These are phyloP conservation scores for Kondoa malvinella DNA, from an alignment of 768 basidiomycete genomes.

Conservation along the genomic window DNA sequence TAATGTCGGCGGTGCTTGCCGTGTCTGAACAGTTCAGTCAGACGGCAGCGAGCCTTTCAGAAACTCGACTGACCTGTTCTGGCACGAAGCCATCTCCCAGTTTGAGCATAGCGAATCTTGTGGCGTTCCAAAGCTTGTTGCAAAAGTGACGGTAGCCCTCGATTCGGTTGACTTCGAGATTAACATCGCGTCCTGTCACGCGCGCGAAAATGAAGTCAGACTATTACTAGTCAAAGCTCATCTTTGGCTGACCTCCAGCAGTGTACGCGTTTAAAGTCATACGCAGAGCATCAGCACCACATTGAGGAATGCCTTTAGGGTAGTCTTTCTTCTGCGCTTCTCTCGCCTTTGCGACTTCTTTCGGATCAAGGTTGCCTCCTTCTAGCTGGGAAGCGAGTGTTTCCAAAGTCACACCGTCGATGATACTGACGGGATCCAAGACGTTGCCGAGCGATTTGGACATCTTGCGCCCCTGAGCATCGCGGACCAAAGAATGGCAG, in stretches of 20 bases:
- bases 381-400: constrained; percentile 65
- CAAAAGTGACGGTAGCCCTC: constrained; percentile 99
- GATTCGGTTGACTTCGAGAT: constrained; percentile 82
- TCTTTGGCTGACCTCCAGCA: constrained; percentile 48
- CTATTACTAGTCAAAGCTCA: not conserved
- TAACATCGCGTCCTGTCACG: constrained; percentile 80
- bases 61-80: constrained; percentile 34
- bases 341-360: constrained; percentile 76
- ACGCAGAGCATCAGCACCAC: constrained; percentile 86
- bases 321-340: constrained; percentile 97
- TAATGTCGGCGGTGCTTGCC: constrained; percentile 37
- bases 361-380: constrained; percentile 82
- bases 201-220: not conserved
- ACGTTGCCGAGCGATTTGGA: constrained; percentile 95
- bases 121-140: constrained; percentile 98
- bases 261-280: constrained; percentile 93
- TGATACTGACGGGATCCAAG: constrained; percentile 89
- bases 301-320: constrained; percentile 96
- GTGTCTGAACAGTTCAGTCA: not conserved
- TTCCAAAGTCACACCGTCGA: constrained; percentile 64
- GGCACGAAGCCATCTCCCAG: constrained; percentile 71
- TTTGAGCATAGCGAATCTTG: constrained; percentile 98
- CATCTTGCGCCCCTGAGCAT: constrained; percentile 98
- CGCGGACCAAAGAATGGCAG: constrained; percentile 97
- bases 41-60: constrained; percentile 41